Evolutionary conservation across 148 eudicot genomes (phyloP).

Genomic region (Drosera capensis): DNA sequence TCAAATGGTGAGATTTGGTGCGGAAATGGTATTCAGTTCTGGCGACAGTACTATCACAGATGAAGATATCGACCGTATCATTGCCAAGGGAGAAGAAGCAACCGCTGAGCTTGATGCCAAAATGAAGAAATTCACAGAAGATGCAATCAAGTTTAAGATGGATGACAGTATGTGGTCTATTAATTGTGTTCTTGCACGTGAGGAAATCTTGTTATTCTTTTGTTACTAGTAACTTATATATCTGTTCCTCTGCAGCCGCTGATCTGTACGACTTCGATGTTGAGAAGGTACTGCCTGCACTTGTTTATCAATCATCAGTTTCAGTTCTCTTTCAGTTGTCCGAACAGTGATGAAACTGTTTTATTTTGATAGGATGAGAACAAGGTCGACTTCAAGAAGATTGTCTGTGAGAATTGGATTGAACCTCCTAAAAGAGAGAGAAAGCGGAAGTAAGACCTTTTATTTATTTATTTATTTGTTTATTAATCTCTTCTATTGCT

Average conservation of each 20-base stretch:
- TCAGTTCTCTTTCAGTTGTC: background rate
- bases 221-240: background rate
- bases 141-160: slow-evolving; percentile 96
- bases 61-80: slow-evolving; percentile 89
- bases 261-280: slow-evolving; percentile 91
- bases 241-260: slow-evolving; percentile 48
- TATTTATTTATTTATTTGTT: background rate
- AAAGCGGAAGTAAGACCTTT: slow-evolving; percentile 68
- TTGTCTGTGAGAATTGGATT: slow-evolving; percentile 81
- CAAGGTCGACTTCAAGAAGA: slow-evolving; percentile 84
- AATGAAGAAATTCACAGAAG: slow-evolving; percentile 98
- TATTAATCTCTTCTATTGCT: background rate
- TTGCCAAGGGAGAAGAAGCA: slow-evolving; percentile 98
- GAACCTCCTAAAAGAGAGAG: slow-evolving; percentile 96
- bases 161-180: slow-evolving; percentile 64
- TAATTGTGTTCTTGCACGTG: background rate
- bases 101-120: slow-evolving; percentile 99
- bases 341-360: slow-evolving; percentile 2
- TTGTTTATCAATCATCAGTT: background rate
- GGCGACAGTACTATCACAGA: slow-evolving; percentile 97
- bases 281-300: slow-evolving; percentile 48
- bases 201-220: background rate
- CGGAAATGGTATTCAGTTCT: slow-evolving; percentile 99
- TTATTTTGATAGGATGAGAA: slow-evolving; percentile 53
- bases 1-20: slow-evolving; percentile 99